A percentile compares a stretch with the other conserved stretches of the same genome.
Evolutionary conservation across 2,329 filamentous ascomycete genomes (phyloP).

Genomic region (Aspergillus nomiae): DNA sequence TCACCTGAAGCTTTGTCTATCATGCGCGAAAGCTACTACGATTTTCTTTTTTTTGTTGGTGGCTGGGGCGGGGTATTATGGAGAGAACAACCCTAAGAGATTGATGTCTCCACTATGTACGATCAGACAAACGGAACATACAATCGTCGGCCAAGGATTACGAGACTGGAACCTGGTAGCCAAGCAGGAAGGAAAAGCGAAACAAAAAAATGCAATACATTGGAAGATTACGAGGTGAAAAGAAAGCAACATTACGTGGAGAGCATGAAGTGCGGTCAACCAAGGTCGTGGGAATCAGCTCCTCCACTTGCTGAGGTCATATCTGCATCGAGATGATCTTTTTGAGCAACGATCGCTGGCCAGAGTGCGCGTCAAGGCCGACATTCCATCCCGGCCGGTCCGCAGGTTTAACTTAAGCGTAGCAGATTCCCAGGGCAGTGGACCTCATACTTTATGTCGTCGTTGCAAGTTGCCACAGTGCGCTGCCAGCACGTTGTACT

Average conservation of each 20-base stretch:
- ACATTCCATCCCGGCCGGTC: conserved; percentile 5
- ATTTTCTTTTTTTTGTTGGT: neutral
- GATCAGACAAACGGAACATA: neutral
- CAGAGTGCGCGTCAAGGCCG: conserved; percentile 18
- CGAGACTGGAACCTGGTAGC: neutral
- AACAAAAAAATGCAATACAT: neutral
- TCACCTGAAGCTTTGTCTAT: neutral
- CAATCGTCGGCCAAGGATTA: neutral
- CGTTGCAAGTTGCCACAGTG: conserved; percentile 2
- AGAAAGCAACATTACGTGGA: neutral
- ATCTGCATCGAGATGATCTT: conserved; percentile 4
- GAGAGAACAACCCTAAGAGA: neutral
- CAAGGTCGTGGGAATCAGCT: neutral
- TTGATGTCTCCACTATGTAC: neutral
- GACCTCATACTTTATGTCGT: neutral
- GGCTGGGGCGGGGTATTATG: neutral
- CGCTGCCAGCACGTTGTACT: neutral
- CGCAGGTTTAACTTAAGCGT: conserved; percentile 8
- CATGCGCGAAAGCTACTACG: neutral
- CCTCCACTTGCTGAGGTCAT: conserved; percentile 16
- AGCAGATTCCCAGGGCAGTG: neutral
- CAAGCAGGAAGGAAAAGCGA: neutral
- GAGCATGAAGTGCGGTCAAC: neutral
- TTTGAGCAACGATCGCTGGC: conserved; percentile 19
- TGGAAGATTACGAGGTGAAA: neutral